Conservation (phyloP, 2,329 filamentous ascomycete genomes). For the Fusarium cicatricum region DNA sequence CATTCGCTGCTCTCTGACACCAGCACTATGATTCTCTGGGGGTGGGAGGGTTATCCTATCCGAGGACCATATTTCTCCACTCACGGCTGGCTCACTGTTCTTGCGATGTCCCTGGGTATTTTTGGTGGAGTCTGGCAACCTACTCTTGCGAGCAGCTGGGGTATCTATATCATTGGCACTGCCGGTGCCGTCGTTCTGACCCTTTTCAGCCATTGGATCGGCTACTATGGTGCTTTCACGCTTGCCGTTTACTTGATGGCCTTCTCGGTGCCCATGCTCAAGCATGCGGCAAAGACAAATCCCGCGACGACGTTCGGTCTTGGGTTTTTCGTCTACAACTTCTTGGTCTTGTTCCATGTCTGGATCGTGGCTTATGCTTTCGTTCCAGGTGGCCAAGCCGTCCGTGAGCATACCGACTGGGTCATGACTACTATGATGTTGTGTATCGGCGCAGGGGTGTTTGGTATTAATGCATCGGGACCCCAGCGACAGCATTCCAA, state of each 20-base stretch:
- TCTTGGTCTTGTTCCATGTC: slow-evolving; percentile 95
- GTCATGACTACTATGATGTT: slow-evolving; percentile 89
- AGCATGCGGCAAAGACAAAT: slow-evolving; percentile 77
- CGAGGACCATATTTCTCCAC: slow-evolving; percentile 86
- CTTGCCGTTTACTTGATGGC: slow-evolving; percentile 85
- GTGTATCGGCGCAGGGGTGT: slow-evolving; percentile 83
- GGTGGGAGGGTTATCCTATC: slow-evolving; percentile 95
- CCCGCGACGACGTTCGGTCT: slow-evolving; percentile 85
- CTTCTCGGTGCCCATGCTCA: slow-evolving; percentile 76
- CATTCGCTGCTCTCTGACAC: slow-evolving; percentile 95
- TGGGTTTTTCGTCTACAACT: slow-evolving; percentile 90
- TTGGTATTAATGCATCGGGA: slow-evolving; percentile 68
- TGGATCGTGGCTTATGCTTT: slow-evolving; percentile 99
- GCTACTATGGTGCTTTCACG: slow-evolving; percentile 83
- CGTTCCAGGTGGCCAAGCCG: slow-evolving; percentile 89
- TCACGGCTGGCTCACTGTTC: slow-evolving; percentile 87
- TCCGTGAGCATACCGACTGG: slow-evolving; percentile 96
- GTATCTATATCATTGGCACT: slow-evolving; percentile 78
- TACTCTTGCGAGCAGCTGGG: slow-evolving; percentile 77
- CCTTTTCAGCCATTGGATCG: slow-evolving; percentile 81
- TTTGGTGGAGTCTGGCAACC: slow-evolving; percentile 79
- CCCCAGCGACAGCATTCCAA: slow-evolving; percentile 48
- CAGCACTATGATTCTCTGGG: slow-evolving; percentile 99
- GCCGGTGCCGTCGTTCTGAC: slow-evolving; percentile 83
- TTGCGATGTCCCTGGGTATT: slow-evolving; percentile 85